phyloP scores from a whole-genome alignment of 345 rosid genomes.

The Pugionium cornutum region DNA sequence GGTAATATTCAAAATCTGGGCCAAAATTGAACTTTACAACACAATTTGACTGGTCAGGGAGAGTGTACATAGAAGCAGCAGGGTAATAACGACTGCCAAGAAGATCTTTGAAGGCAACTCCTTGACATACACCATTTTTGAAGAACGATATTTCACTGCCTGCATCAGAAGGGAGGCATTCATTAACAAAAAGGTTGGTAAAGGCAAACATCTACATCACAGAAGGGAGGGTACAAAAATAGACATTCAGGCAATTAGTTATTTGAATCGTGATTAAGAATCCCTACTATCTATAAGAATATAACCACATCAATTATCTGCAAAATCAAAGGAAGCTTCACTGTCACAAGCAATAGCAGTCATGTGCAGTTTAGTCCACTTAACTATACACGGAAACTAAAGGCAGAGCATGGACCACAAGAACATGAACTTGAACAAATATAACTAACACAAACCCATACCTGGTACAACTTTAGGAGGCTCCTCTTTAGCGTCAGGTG shows the following conservation, averaged over 20 bases:
- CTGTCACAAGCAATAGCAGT: slow-evolving; percentile 5
- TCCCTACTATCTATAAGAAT: slow-evolving; percentile 5
- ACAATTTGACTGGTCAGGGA: slow-evolving; percentile 87
- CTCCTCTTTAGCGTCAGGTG: slow-evolving; percentile 80
- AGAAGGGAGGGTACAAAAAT: background rate
- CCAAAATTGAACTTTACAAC: slow-evolving; percentile 90
- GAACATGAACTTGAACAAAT: background rate
- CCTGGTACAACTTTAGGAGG: slow-evolving; percentile 83
- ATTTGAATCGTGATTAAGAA: slow-evolving; percentile 23
- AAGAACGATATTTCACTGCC: slow-evolving; percentile 97
- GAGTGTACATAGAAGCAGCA: slow-evolving; percentile 98
- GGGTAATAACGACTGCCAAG: slow-evolving; percentile 88
- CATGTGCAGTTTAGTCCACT: background rate
- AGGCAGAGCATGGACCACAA: background rate
- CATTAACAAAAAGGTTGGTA: background rate
- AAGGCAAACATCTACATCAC: slow-evolving; percentile 1
- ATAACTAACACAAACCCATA: slow-evolving; percentile 39
- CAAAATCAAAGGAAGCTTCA: slow-evolving; percentile 2
- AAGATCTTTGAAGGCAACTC: slow-evolving; percentile 84
- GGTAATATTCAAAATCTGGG: slow-evolving; percentile 74
- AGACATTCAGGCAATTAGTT: background rate
- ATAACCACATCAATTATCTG: slow-evolving; percentile 9
- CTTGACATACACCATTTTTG: slow-evolving; percentile 86
- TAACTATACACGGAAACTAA: slow-evolving; percentile 11
- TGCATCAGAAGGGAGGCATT: slow-evolving; percentile 41